Evolutionary conservation across 352 stramenopile genomes (phyloP), one percentile per base, ranked within the genome.

Genomic region (Globisporangium cystogenes): DNA sequence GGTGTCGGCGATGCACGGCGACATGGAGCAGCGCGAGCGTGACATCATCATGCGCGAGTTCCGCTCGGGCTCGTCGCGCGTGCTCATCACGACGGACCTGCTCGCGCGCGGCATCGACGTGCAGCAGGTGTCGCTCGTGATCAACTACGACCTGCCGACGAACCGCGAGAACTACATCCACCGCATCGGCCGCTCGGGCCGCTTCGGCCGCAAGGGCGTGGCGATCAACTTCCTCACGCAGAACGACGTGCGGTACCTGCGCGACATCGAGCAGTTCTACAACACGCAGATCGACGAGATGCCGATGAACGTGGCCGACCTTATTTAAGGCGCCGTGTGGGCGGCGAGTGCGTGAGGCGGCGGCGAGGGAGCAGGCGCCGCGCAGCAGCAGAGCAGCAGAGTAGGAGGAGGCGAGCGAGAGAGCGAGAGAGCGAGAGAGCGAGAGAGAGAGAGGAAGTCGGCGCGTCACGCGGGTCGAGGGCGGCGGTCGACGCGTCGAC

Each of bases 161-260:
- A 99, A 99, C 85, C 93, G 97, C 70, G 98, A 99, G 81, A 99
- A 99, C 78, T 99, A 99, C 86, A 99, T 99, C 61, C 97, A 99
- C 76, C 95, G 97, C 87, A 99, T 99, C 75, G 98, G 98, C 92
- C 96, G 98, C 73, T 98, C 90, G 56, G 98, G 98, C 73, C 96
- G 98, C 87, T 99, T 99, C 75, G 98, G 98, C 74, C 90, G 97
- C 86, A 99, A 99, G 89, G 98, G 98, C 92, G 96, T 99, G 49
- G 97, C 97, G 55, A 99, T 99, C 82, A 99, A 99, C 92, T 99
- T 99, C 75, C 74, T 99, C 64, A 98, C 96, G 56, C 83, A 98
- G 72, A 97, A 93, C 64, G 97, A 99, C 77, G 94, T 98, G 64
- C 89, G 94, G 81, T 99, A 99, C 79, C 78, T 99, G 60, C 89